Conservation (phyloP, 306 rosid species). For the Pyrus pyrifolia region DNA sequence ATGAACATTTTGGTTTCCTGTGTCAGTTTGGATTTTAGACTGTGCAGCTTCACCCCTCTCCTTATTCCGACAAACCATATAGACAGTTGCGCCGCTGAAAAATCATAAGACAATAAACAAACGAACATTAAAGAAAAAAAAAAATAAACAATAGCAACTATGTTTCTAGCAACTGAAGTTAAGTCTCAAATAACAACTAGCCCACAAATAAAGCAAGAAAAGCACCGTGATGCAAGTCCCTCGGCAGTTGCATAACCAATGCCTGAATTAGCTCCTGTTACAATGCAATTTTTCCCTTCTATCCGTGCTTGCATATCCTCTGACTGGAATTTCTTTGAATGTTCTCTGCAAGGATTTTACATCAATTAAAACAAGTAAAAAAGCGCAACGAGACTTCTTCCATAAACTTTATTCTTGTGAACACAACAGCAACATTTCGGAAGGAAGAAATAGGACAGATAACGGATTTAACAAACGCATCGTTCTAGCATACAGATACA, state of each 20-base stretch:
- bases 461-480: neutral
- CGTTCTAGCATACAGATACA: neutral
- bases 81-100: slow-evolving; percentile 77
- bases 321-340: slow-evolving; percentile 63
- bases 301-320: slow-evolving; percentile 55
- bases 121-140: neutral
- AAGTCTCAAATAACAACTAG: neutral
- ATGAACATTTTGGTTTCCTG: slow-evolving; percentile 73
- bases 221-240: slow-evolving; percentile 81
- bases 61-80: slow-evolving; percentile 77
- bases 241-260: slow-evolving; percentile 80
- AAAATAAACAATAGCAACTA: neutral
- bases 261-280: slow-evolving; percentile 97
- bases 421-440: neutral
- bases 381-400: too few species aligned
- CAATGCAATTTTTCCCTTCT: slow-evolving; percentile 76
- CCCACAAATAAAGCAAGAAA: slow-evolving; percentile 14
- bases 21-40: slow-evolving; percentile 53
- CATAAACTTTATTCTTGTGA: too few species aligned
- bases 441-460: neutral
- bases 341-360: slow-evolving; percentile 39
- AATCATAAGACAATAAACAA: neutral
- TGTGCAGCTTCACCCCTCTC: slow-evolving; percentile 88
- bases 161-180: neutral
- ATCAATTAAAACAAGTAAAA: slow-evolving; percentile 1